Percentiles rank a stretch among this genome's conserved stretches.
Conservation (phyloP, 108 stramenopile species). For the Pseudonitzschia pungens region DNA sequence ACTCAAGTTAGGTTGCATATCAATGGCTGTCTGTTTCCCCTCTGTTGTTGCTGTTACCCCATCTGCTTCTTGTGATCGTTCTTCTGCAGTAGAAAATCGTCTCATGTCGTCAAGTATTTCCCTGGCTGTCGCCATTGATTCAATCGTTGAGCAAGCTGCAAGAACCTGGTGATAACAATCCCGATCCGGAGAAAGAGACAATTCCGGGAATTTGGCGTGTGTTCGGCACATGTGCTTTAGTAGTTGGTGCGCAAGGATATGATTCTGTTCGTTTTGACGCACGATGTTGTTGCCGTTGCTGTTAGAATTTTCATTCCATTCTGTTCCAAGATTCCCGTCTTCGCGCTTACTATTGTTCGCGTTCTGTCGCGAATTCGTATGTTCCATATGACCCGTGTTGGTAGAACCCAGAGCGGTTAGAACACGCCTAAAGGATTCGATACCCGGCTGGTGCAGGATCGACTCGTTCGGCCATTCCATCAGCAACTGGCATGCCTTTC, state of each 20-base stretch:
- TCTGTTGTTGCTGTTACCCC: neutral
- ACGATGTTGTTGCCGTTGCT: neutral
- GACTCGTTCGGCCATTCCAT: slow-evolving; percentile 20
- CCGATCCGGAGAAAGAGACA: slow-evolving; percentile 26
- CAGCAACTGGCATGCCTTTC: slow-evolving; percentile 22
- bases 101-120: neutral
- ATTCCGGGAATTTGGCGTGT: slow-evolving; percentile 9
- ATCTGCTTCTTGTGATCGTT: neutral
- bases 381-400: neutral
- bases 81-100: neutral
- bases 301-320: neutral
- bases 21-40: neutral
- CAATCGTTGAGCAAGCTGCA: slow-evolving; percentile 17
- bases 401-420: slow-evolving; percentile 8
- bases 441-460: neutral
- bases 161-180: slow-evolving; percentile 34
- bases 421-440: slow-evolving; percentile 18
- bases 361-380: neutral
- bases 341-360: neutral
- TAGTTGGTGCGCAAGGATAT: slow-evolving; percentile 11
- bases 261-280: slow-evolving; percentile 2
- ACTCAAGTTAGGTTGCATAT: slow-evolving; percentile 1
- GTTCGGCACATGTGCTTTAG: slow-evolving; percentile 1
- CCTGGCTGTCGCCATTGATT: neutral
- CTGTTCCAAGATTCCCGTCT: slow-evolving; percentile 1